phyloP scores from a whole-genome alignment of 2,329 filamentous ascomycete species.

The Botrytis porri region DNA sequence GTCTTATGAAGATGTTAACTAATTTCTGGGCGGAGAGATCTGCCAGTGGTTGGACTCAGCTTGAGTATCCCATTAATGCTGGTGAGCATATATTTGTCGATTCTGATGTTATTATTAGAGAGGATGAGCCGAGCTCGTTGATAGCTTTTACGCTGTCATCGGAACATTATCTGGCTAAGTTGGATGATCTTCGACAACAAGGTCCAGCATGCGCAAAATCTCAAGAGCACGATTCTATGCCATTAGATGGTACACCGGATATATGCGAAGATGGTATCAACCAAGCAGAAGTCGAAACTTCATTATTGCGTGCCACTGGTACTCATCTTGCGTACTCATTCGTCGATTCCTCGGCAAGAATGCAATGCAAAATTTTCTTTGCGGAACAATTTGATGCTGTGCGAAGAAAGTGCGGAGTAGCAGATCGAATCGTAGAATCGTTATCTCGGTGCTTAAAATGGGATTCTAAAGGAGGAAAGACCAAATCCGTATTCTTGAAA shows the following conservation, averaged over 20 bases:
- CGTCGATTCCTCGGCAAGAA: slow-evolving; percentile 85
- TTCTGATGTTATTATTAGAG: slow-evolving; percentile 93
- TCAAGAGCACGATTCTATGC: slow-evolving; percentile 38
- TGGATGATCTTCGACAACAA: slow-evolving; percentile 61
- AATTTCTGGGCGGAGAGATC: slow-evolving; percentile 99
- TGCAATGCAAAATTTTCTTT: slow-evolving; percentile 98
- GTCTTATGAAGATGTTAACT: slow-evolving; percentile 89
- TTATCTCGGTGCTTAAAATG: slow-evolving; percentile 94
- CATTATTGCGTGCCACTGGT: slow-evolving; percentile 77
- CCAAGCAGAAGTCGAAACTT: slow-evolving; percentile 78
- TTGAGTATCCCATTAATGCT: slow-evolving; percentile 86
- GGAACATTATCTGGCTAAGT: slow-evolving; percentile 79
- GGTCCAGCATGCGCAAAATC: slow-evolving; percentile 42
- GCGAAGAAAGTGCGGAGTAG: slow-evolving; percentile 85
- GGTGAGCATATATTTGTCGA: slow-evolving; percentile 96
- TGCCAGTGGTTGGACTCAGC: slow-evolving; percentile 85
- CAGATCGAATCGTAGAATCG: slow-evolving; percentile 92
- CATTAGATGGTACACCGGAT: slow-evolving; percentile 27
- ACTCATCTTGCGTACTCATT: slow-evolving; percentile 97
- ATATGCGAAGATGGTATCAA: slow-evolving; percentile 41
- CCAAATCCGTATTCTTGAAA: slow-evolving; percentile 95
- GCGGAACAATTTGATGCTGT: slow-evolving; percentile 97
- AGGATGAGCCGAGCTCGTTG: slow-evolving; percentile 94
- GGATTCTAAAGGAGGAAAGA: slow-evolving; percentile 97
- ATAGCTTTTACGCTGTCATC: slow-evolving; percentile 91